phyloP scores from a whole-genome alignment of 441 rosid species.

The Adansonia grandidieri region DNA sequence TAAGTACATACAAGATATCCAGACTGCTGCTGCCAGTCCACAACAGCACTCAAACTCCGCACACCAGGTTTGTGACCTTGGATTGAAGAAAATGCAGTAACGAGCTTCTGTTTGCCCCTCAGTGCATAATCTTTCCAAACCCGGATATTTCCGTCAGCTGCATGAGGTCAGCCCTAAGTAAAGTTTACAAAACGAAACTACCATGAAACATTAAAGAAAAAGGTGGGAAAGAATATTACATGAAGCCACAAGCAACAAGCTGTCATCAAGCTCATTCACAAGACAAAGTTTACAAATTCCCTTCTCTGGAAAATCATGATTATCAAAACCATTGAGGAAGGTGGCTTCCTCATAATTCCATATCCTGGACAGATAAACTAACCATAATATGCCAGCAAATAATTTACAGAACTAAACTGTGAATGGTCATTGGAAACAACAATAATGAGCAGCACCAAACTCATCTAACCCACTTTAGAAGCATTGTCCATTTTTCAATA shows the following conservation, averaged over 20 bases:
- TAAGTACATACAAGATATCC: conserved; percentile 80
- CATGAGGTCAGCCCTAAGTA: conserved; percentile 29
- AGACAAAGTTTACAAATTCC: conserved; percentile 96
- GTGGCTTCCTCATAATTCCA: conserved; percentile 79
- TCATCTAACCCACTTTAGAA: neutral
- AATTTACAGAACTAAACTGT: conserved; percentile 7
- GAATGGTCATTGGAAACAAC: neutral
- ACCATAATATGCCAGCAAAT: conserved; percentile 23
- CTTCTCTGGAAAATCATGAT: conserved; percentile 85
- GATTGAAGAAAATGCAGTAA: conserved; percentile 90
- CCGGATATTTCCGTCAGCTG: conserved; percentile 93
- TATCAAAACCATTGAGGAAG: conserved; percentile 80
- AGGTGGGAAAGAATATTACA: conserved; percentile 47
- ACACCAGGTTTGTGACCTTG: conserved; percentile 90
- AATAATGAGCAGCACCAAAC: neutral
- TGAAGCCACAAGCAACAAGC: conserved; percentile 93
- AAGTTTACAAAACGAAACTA: conserved; percentile 21
- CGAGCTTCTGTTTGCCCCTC: conserved; percentile 85
- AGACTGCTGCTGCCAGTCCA: conserved; percentile 99
- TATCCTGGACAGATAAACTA: conserved; percentile 53
- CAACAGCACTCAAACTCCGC: conserved; percentile 81
- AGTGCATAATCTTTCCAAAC: conserved; percentile 88
- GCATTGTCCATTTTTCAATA: neutral
- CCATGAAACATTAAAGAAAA: conserved; percentile 26
- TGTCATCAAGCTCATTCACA: conserved; percentile 93